Evolutionary conservation across 352 stramenopile genomes (phyloP).

Genomic region (Phytopythium montanum): DNA sequence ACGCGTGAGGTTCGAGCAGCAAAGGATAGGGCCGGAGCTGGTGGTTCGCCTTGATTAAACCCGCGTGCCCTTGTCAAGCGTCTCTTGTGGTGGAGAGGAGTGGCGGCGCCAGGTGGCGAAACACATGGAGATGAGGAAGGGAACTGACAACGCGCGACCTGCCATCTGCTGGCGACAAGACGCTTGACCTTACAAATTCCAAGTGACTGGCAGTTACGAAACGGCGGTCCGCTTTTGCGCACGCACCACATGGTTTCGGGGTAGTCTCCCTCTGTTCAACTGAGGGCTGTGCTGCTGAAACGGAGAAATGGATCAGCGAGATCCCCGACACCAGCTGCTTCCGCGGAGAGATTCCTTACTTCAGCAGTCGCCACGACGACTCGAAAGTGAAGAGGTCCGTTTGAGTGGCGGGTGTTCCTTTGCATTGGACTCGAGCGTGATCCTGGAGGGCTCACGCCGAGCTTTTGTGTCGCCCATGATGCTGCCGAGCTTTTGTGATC

Average conservation of each 20-base stretch:
- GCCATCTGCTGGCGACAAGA: not conserved
- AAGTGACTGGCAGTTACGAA: not conserved
- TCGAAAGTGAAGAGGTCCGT: not conserved
- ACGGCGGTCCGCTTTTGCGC: not conserved
- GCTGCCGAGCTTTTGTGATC: too few species aligned
- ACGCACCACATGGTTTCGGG: not conserved
- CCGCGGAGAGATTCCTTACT: not conserved
- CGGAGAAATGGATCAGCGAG: not conserved
- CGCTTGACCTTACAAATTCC: not conserved
- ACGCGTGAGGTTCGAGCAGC: not conserved
- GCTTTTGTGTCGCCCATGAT: too few species aligned
- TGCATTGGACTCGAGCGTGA: too few species aligned
- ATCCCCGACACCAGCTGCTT: not conserved
- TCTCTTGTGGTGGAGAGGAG: not conserved
- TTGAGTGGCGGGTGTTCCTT: not conserved
- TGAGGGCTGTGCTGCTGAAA: not conserved
- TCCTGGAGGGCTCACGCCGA: too few species aligned
- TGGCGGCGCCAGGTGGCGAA: not conserved
- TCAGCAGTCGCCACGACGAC: not conserved
- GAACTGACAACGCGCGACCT: not conserved
- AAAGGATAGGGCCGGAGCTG: constrained; percentile 1
- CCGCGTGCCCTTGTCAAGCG: not conserved
- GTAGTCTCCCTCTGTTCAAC: not conserved
- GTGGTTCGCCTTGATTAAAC: not conserved
- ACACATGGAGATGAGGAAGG: not conserved